These are phyloP conservation scores for Trichoderma orchidacearum DNA, from an alignment of 495 filamentous ascomycete genomes.

Conservation along the genomic window DNA sequence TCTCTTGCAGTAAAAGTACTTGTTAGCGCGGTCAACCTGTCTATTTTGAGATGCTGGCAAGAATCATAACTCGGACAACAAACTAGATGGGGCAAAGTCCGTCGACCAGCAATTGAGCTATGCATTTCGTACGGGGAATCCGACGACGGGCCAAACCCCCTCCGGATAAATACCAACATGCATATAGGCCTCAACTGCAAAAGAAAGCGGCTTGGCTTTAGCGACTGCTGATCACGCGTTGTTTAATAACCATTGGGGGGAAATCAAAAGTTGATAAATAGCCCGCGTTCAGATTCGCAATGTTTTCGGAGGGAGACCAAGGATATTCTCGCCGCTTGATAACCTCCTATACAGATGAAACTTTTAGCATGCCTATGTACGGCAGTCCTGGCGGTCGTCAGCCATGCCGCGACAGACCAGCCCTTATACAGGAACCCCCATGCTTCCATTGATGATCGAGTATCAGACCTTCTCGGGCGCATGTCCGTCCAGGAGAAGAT, in stretches of 20 bases:
- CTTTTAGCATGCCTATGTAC: not conserved
- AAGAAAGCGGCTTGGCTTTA: not conserved
- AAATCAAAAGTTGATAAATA: not conserved
- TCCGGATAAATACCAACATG: not conserved
- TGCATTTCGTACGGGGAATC: too few species aligned
- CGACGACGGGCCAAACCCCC: not conserved
- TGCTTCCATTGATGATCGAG: constrained; percentile 42
- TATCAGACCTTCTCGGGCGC: constrained; percentile 46
- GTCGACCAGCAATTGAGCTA: too few species aligned
- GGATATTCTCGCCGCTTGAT: not conserved
- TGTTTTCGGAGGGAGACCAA: too few species aligned
- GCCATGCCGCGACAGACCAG: not conserved
- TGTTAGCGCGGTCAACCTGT: too few species aligned
- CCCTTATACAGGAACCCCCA: constrained; percentile 45
- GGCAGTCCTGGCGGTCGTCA: not conserved
- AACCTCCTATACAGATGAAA: not conserved
- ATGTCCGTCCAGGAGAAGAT: constrained; percentile 61
- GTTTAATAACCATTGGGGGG: not conserved
- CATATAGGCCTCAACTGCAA: not conserved
- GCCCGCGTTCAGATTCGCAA: too few species aligned
- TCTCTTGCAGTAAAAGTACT: too few species aligned
- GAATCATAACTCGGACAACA: too few species aligned
- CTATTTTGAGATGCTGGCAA: too few species aligned
- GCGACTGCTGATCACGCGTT: not conserved
- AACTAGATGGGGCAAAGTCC: too few species aligned